Evolutionary conservation across 345 rosid species (phyloP).

Genomic region (Brassica rapa): DNA sequence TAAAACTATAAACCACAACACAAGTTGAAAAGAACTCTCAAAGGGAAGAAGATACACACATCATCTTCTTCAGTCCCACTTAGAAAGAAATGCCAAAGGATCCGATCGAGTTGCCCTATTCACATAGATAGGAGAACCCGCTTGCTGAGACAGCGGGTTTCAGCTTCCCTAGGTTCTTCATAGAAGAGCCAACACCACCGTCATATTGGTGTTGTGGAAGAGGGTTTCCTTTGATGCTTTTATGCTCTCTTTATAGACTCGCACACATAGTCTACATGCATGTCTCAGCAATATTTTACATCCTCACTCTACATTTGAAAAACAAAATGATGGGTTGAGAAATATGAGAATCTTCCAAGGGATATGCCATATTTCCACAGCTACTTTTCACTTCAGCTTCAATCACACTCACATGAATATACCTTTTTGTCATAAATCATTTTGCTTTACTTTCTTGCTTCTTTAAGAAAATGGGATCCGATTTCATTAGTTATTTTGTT

Average conservation of each 20-base stretch:
- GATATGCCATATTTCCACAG: slow-evolving; percentile 28
- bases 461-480: slow-evolving; percentile 17
- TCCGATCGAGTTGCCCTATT: slow-evolving; percentile 29
- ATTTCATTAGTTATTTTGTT: slow-evolving; percentile 1
- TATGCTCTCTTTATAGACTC: slow-evolving; percentile 26
- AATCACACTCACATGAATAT: slow-evolving; percentile 21
- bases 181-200: slow-evolving; percentile 34
- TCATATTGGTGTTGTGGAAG: slow-evolving; percentile 29
- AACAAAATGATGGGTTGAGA: slow-evolving; percentile 4
- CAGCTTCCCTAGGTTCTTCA: slow-evolving; percentile 12
- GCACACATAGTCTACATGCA: not conserved
- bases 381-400: slow-evolving; percentile 32
- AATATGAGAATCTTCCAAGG: slow-evolving; percentile 33
- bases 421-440: slow-evolving; percentile 11
- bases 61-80: slow-evolving; percentile 12
- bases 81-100: slow-evolving; percentile 37
- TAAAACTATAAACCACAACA: slow-evolving; percentile 28
- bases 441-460: slow-evolving; percentile 15
- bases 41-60: slow-evolving; percentile 15
- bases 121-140: slow-evolving; percentile 16
- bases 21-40: slow-evolving; percentile 9
- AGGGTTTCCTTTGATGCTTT: slow-evolving; percentile 15
- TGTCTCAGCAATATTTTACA: not conserved
- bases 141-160: not conserved
- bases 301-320: too few relatives aligned